Conservation (phyloP, 148 eudicot species). For the Cornus controversa region DNA sequence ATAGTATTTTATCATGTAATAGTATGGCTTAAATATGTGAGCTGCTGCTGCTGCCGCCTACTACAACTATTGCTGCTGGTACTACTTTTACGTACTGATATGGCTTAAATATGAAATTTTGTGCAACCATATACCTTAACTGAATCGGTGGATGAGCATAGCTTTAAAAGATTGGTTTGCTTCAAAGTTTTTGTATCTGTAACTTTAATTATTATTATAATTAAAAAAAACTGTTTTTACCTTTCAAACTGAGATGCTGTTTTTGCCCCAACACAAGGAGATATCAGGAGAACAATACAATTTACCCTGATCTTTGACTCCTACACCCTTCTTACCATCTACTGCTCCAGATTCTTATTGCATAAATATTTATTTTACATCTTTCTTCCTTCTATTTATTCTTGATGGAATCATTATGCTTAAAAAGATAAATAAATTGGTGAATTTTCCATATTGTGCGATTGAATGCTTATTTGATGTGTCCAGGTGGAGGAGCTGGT, state of each 20-base stretch:
- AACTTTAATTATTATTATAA: too few species aligned
- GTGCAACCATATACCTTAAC: neutral
- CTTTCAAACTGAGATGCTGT: neutral
- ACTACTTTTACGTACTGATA: too few species aligned
- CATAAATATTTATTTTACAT: too few species aligned
- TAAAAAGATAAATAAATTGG: too few species aligned
- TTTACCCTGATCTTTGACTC: neutral
- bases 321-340: neutral
- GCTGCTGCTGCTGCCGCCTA: too few species aligned
- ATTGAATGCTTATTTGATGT: slow-evolving; percentile 8
- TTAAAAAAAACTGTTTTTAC: neutral
- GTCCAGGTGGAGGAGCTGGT: slow-evolving; percentile 78
- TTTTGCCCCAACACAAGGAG: neutral
- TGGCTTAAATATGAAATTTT: neutral
- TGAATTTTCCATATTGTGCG: too few species aligned
- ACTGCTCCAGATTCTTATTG: slow-evolving; percentile 20
- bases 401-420: too few species aligned
- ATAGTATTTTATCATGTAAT: too few species aligned
- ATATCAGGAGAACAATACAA: neutral
- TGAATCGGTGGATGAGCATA: neutral
- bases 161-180: too few species aligned
- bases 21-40: too few species aligned
- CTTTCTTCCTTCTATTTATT: too few species aligned
- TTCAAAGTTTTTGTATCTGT: neutral
- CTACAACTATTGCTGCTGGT: too few species aligned